Evolutionary conservation across 768 basidiomycete species (phyloP).

Genomic region (Gloeostereum incarnatum): DNA sequence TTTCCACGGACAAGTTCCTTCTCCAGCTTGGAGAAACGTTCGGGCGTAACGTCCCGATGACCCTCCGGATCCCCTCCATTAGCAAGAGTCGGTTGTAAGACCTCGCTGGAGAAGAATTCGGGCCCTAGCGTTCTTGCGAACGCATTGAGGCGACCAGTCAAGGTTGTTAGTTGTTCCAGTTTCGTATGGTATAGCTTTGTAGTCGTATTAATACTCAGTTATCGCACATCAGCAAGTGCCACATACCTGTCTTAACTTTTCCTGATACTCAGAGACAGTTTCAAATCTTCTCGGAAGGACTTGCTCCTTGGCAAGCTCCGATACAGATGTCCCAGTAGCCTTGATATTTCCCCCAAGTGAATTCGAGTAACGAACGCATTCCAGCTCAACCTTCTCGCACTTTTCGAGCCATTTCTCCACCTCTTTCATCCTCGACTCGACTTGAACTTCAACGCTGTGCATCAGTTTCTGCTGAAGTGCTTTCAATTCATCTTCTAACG

Average conservation of each 20-base stretch:
- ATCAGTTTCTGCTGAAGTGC: constrained; percentile 67
- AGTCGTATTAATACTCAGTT: constrained; percentile 3
- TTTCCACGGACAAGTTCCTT: constrained; percentile 81
- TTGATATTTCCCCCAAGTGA: constrained; percentile 69
- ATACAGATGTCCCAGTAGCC: constrained; percentile 51
- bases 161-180: constrained; percentile 62
- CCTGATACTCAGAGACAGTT: constrained; percentile 59
- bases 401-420: constrained; percentile 67
- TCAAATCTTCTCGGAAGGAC: constrained; percentile 68
- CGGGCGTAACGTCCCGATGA: constrained; percentile 67
- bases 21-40: constrained; percentile 73
- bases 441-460: constrained; percentile 65
- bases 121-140: constrained; percentile 53
- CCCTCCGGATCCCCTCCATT: constrained; percentile 28
- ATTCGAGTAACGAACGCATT: constrained; percentile 56
- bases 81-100: constrained; percentile 37
- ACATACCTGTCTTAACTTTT: constrained; percentile 71
- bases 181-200: constrained; percentile 64
- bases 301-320: constrained; percentile 63
- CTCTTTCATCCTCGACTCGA: constrained; percentile 60
- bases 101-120: constrained; percentile 48
- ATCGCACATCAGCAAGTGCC: constrained; percentile 1
- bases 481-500: constrained; percentile 74
- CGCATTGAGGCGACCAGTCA: constrained; percentile 54
- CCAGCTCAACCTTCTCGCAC: constrained; percentile 51